Evolutionary conservation across 2,329 filamentous ascomycete species (phyloP), one percentile per base, ranked within the genome.

Genomic region (Ophiostoma angusticollis): DNA sequence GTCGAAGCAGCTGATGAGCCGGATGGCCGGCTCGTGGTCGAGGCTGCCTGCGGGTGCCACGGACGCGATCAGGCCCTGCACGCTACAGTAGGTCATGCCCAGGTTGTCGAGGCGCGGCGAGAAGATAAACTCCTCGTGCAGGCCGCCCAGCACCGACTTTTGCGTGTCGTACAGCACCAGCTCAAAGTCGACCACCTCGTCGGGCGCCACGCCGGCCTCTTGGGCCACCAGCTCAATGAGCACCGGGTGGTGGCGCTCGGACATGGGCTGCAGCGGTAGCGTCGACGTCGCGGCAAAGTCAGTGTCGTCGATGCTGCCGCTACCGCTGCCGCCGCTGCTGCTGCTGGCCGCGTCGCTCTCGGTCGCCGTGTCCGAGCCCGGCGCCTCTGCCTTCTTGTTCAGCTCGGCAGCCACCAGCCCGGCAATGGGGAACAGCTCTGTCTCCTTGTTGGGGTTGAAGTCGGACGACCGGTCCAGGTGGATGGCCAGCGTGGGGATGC

Each of bases 101-200:
- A 95, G 70, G 60, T 98, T 98, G 64, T 98, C 91, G 40, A 98
- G 72, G 32, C 91, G 79, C n/a, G 87, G 78, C 3, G 89, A 94
- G 65, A 89, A 95, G 63, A 98, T 84, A 56, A 98, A 82, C 60
- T 98, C 91, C 54, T 95, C 81, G 57, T 84, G 81, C 49, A 98
- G 63, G 25, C 91, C 91, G 43, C 91, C 91, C 13, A 98, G 72
- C 54, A 78, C 84, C 1, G 87, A 76, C 55, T 89, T 83, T 54
- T 98, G 91, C 9, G 86, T 93, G 58, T 98, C 91, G 61, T 93
- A 98, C 30, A 98, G 77, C n/a, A 95, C 75, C 52, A 95, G 74
- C 63, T 98, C 91, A 52, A 98, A 98, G 61, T 98, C 91, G 35
- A 91, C 65, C 14, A 98, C 72, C 43, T 87, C 77, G 3, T 75